Base-by-base conservation (phyloP, 2,329 filamentous ascomycete species). In the Sordariomycetes sp. region DNA sequence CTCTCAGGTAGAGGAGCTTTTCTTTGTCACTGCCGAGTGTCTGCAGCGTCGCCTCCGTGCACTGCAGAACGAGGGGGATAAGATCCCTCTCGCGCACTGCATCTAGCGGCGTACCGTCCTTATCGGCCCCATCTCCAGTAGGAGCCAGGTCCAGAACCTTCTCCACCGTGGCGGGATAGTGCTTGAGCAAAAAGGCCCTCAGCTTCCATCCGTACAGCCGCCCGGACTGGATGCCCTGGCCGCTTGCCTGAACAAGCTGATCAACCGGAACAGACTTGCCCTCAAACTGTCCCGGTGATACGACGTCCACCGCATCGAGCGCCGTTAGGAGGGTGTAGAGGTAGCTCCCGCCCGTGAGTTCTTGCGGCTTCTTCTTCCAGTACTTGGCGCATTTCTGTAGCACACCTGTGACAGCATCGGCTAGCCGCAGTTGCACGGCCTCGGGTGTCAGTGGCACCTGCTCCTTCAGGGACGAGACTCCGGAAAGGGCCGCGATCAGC, bases 181-280 rank as follows among this genome's bases (percentile, higher is more conserved):
- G 59, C 18, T 55, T 56, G 18, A 69, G 68, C 12, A 80, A 62
- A 58, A 80, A 76, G 3, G 69, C 72, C 58, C 74, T 71, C 32
- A 78, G 62, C 61, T 73, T 74, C 77, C 78, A 80, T 6, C 74
- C 76, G 34, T 68, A 65, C 16, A 74, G 35, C 32, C 73, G 68
- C 1, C 72, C 73, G 4, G 64, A 60, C 6, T 64, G 53, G 64
- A 76, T 71, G 1, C 68, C 67, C 24, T 68, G 59, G 34, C 63
- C 64, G 54, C 69, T 72, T 53, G 66, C 62, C 59, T 70, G 69
- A 55, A 73, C 72, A 6, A 76, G 65, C 54, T 70, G 71, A 28
- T 67, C 66, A 14, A 69, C 57, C 11, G 70, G 34, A 28, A 59
- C 20, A 10, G 60, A 35, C 32, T 60, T 60, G 43, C 55, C 59